Conservation (phyloP, 768 basidiomycete species). For the Grammothele lineata region DNA sequence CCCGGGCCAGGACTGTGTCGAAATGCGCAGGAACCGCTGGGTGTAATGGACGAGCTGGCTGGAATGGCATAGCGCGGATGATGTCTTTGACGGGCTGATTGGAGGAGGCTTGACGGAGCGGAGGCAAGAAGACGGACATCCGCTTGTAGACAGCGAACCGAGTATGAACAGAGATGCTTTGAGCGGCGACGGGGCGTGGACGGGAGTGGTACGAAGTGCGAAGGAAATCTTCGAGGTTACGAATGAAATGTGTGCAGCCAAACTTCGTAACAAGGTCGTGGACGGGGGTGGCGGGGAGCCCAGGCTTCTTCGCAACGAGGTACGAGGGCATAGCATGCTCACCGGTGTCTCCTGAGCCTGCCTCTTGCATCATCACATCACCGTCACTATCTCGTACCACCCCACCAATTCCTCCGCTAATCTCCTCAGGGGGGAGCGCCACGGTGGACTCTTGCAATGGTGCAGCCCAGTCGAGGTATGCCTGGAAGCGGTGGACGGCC, state of each 20-base stretch:
- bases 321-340: neutral
- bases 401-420: neutral
- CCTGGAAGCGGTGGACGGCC: constrained; percentile 20
- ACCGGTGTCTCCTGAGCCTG: neutral
- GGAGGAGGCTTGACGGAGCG: neutral
- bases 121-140: neutral
- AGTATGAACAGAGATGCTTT: neutral
- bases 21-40: neutral
- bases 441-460: too few species aligned
- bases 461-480: constrained; percentile 29
- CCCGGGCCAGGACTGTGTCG: neutral
- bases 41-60: neutral
- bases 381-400: neutral
- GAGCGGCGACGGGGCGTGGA: neutral
- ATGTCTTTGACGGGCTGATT: neutral
- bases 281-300: neutral
- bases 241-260: neutral
- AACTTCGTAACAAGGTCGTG: neutral
- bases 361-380: neutral
- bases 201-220: neutral
- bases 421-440: neutral
- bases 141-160: neutral
- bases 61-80: neutral
- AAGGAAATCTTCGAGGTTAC: neutral
- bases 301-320: neutral